Base-by-base conservation (phyloP, 441 rosid species). In the Kokia cookei region DNA sequence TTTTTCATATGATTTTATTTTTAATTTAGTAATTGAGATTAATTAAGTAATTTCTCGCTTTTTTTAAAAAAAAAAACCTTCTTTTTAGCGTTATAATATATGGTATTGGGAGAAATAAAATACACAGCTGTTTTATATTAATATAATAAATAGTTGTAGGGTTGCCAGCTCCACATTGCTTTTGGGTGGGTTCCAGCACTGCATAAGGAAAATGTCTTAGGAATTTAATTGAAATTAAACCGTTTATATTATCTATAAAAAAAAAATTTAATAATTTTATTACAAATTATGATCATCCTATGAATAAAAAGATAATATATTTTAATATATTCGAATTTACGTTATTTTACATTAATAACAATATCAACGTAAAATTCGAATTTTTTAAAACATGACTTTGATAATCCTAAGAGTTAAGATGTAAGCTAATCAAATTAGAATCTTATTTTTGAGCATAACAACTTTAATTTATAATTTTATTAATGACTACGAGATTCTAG, bases 121-220 rank as follows among this genome's bases (percentile, higher is more conserved):
- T 3, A 40, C 32, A 7, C 17, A 65, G 50, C 53, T 22, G 69
- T 65, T 63, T 63, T 19, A 42, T 17, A 65, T 19, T 14, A 43
- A 11, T 7, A 35, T 10, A 65, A 15, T 51, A 15, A 14, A 37
- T 26, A 43, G 35, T 12, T 65, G 32, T 43, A 43, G 69, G 54
- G 69, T 65, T 22, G 69, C 53, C 76, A 76, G 79, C 75, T 15
- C 12, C 45, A 69, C 12, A 64, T 51, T 68, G 17, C 50, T 42
- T 65, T 60, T 73, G 2, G 69, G 83, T 80, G 69, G 83, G 47
- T 71, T 77, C 80, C 80, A 70, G 75, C 71, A 53, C 1, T 65
- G 62, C 65, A 67, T 14, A 26, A 45, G 58, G 57, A 53, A 73
- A 66, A 43, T 66, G 53, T 43, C 53, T n/a, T 65, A 13, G 11